Evolutionary conservation across 164 flowering plant species (phyloP), one percentile per base, ranked within the genome.

Genomic region (Saururus chinensis): DNA sequence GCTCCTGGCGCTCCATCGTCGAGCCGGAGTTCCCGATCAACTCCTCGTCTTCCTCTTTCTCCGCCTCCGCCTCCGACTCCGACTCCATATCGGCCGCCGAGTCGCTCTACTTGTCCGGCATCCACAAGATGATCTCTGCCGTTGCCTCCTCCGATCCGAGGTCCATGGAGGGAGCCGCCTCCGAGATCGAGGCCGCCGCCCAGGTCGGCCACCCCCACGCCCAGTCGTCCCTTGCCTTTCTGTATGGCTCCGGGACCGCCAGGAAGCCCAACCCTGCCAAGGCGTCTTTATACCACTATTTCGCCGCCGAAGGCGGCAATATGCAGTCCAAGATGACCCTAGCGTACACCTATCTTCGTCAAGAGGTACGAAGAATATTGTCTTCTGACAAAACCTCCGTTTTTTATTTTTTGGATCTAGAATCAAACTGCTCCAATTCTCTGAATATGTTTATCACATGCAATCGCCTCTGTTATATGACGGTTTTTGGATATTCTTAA

Each of bases 261-360:
- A 80, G 79, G 67, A 89, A 89, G 70, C 70, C 69, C 71, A 80
- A 64, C 56, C 75, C 69, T 5, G 83, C 76, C 0, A 91, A 87
- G 78, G 88, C 85, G 17, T 82, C 86, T 61, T 9, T 84, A 68
- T 71, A 84, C 74, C 96, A 91, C 63, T 57, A 77, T 53, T 95
- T 95, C 58, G 91, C 99, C n/a, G 81, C 96, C 1, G 71, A 75
- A 9, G 85, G 79, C 19, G 99, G 96, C 1, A 86, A 82, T 65
- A 68, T 79, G 80, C 97, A 95, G 73, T 83, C 95, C 19, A 95
- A 85, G 76, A 85, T 93, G 97, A 89, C 85, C 8, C 76, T 83
- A 0, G 99, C 99, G 0, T 87, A 82, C 60, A 87, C 83, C 40
- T 95, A 88, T 68, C 75, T 70, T 26, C 80, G 95, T 7, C 99